Conservation (phyloP, 2,329 filamentous ascomycete genomes). For the Trichoderma sp. region DNA sequence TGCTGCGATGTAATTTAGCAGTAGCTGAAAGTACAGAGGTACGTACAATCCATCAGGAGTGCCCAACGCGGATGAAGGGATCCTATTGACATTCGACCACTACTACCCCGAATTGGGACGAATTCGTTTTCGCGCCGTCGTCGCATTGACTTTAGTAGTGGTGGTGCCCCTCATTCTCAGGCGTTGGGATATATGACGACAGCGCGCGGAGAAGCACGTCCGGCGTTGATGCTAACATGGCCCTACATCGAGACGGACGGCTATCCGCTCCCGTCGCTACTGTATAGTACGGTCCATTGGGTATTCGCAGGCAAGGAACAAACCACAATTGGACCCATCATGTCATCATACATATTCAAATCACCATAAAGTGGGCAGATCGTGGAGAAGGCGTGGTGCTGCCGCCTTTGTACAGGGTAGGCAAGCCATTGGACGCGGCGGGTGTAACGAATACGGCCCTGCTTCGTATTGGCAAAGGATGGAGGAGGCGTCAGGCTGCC, state of each 20-base stretch:
- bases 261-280: background rate
- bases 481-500: background rate
- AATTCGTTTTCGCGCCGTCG: slow-evolving; percentile 7
- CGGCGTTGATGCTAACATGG: slow-evolving; percentile 6
- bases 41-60: background rate
- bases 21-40: background rate
- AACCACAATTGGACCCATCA: background rate
- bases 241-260: background rate
- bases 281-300: background rate
- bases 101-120: background rate
- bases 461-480: background rate
- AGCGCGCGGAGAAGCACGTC: slow-evolving; percentile 12
- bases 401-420: slow-evolving; percentile 1
- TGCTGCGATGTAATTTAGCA: background rate
- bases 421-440: background rate
- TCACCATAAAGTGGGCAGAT: slow-evolving; percentile 12
- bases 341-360: slow-evolving; percentile 6
- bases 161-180: slow-evolving; percentile 3
- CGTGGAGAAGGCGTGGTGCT: slow-evolving; percentile 3
- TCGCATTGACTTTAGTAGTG: slow-evolving; percentile 1
- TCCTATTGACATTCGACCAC: background rate
- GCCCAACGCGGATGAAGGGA: background rate
- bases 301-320: background rate
- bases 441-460: background rate
- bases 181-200: slow-evolving; percentile 19